Conservation (phyloP, 371 early-diverging fungal genomes). For the Mucor plumbeus region DNA sequence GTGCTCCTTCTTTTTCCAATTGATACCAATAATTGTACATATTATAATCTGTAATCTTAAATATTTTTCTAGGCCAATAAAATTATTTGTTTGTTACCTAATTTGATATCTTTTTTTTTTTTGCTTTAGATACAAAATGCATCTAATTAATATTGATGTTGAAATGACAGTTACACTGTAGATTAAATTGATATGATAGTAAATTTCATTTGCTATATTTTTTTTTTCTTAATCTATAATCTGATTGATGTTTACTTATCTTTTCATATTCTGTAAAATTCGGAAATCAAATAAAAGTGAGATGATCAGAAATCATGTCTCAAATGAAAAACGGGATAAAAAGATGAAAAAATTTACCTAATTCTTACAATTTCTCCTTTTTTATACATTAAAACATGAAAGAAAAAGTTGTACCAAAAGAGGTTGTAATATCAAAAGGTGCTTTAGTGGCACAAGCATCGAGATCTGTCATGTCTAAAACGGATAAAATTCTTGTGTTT, state of each 20-base stretch:
- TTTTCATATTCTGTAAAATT: not conserved
- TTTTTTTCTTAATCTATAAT: too few species aligned
- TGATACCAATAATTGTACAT: not conserved
- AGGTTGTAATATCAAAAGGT: not conserved
- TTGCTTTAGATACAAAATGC: too few species aligned
- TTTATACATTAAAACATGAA: not conserved
- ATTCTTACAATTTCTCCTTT: not conserved
- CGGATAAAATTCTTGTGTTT: conserved; percentile 9
- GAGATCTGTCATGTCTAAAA: not conserved
- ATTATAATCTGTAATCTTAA: not conserved
- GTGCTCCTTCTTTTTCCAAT: conserved; percentile 4
- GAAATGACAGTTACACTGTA: not conserved
- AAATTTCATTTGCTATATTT: too few species aligned
- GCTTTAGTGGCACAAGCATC: conserved; percentile 13
- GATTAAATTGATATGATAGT: not conserved
- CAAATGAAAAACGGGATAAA: not conserved
- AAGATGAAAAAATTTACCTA: not conserved
- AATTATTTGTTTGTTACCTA: conserved; percentile 2
- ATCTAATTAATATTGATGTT: not conserved
- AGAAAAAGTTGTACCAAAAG: not conserved
- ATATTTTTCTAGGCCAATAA: not conserved
- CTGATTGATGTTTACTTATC: not conserved
- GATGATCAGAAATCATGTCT: not conserved
- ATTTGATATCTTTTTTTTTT: not conserved
- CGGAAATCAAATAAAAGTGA: not conserved